These are phyloP conservation scores for Apodospora peruviana DNA, from an alignment of 495 filamentous ascomycete genomes.

Conservation along the genomic window DNA sequence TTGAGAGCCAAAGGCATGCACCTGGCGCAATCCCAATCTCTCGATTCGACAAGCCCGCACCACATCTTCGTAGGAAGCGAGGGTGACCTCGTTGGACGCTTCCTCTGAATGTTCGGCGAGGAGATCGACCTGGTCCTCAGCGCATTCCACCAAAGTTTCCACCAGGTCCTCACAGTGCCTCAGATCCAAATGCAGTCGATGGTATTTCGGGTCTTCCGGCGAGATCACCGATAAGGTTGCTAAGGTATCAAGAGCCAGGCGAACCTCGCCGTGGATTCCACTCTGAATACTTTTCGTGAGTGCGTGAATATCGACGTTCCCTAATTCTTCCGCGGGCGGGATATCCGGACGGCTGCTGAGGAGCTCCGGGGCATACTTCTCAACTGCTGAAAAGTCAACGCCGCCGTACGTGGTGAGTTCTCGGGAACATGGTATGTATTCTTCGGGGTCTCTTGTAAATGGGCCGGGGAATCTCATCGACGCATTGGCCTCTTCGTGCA, in stretches of 20 bases:
- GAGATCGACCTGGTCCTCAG: slow-evolving; percentile 75
- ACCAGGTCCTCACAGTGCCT: slow-evolving; percentile 81
- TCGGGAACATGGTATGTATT: slow-evolving; percentile 60
- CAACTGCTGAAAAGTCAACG: slow-evolving; percentile 55
- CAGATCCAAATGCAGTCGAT: slow-evolving; percentile 47
- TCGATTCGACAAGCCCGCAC: slow-evolving; percentile 70
- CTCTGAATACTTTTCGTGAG: slow-evolving; percentile 88
- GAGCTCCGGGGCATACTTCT: slow-evolving; percentile 58
- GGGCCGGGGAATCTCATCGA: slow-evolving; percentile 27
- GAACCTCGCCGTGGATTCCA: slow-evolving; percentile 81
- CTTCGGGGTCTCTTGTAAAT: slow-evolving; percentile 32
- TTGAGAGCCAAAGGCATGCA: slow-evolving; percentile 66
- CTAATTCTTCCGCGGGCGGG: slow-evolving; percentile 71
- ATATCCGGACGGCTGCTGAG: slow-evolving; percentile 61
- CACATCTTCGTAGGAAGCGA: slow-evolving; percentile 83
- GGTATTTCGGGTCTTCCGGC: slow-evolving; percentile 16
- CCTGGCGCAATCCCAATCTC: slow-evolving; percentile 59
- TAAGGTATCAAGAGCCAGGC: slow-evolving; percentile 80
- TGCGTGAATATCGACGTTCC: slow-evolving; percentile 85
- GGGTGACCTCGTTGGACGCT: slow-evolving; percentile 73
- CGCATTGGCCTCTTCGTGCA: slow-evolving; percentile 16
- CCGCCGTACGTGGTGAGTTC: slow-evolving; percentile 58
- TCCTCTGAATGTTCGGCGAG: slow-evolving; percentile 75
- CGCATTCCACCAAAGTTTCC: slow-evolving; percentile 84
- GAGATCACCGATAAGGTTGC: slow-evolving; percentile 53